Conservation (phyloP, 2,329 filamentous ascomycete genomes). For the Beauveria pseudobassiana region DNA sequence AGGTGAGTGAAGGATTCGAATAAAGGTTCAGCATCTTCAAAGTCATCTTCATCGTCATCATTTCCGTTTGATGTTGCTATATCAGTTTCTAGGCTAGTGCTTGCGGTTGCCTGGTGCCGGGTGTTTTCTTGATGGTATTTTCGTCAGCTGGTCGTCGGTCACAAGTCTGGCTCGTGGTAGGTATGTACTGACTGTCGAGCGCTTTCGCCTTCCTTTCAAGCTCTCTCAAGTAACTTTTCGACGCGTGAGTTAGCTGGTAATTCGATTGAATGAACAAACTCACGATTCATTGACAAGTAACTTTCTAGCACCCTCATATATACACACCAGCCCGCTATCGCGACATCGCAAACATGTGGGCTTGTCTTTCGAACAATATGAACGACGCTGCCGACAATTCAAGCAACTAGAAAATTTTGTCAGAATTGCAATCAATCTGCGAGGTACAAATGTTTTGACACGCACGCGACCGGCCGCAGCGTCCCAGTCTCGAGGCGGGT, state of each 20-base stretch:
- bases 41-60: slow-evolving; percentile 22
- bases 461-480: slow-evolving; percentile 22
- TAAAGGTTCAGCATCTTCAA: slow-evolving; percentile 25
- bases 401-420: slow-evolving; percentile 21
- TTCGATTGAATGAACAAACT: background rate
- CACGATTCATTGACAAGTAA: slow-evolving; percentile 28
- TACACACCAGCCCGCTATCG: slow-evolving; percentile 22
- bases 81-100: background rate
- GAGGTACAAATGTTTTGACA: background rate
- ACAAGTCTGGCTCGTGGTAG: background rate
- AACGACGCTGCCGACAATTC: slow-evolving; percentile 26
- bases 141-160: background rate
- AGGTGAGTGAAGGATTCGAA: slow-evolving; percentile 29
- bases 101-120: background rate
- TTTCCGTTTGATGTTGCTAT: slow-evolving; percentile 11
- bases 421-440: background rate
- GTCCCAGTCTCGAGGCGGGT: slow-evolving; percentile 1
- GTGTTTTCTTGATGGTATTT: background rate
- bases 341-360: slow-evolving; percentile 28
- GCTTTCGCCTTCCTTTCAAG: slow-evolving; percentile 26
- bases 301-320: slow-evolving; percentile 29
- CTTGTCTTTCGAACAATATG: slow-evolving; percentile 30
- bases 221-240: slow-evolving; percentile 24
- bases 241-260: background rate
- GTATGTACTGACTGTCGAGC: slow-evolving; percentile 19